phyloP scores from a whole-genome alignment of 768 basidiomycete genomes.

The Termitomyces bulborhizus region DNA sequence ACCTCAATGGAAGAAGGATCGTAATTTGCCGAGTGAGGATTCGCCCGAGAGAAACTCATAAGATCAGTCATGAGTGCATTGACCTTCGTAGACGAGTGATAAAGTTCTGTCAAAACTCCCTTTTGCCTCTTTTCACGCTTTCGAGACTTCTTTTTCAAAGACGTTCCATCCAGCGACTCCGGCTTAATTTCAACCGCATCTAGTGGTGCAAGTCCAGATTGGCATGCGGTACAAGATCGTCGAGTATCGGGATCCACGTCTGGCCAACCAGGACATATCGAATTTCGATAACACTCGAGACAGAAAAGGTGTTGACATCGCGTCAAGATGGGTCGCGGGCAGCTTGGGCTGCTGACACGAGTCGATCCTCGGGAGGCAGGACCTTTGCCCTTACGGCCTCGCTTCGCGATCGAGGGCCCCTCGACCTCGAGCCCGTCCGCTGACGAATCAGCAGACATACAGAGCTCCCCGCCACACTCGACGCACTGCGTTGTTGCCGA shows the following conservation, averaged over 20 bases:
- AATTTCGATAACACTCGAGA: constrained; percentile 72
- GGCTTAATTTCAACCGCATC: constrained; percentile 84
- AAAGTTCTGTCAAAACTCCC: constrained; percentile 45
- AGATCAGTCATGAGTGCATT: constrained; percentile 77
- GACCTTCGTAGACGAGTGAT: constrained; percentile 84
- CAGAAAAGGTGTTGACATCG: constrained; percentile 96
- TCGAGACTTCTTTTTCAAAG: constrained; percentile 52
- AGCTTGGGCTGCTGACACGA: constrained; percentile 65
- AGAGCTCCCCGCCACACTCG: constrained; percentile 80
- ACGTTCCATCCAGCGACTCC: constrained; percentile 38
- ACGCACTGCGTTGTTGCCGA: constrained; percentile 84
- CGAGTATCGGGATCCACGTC: constrained; percentile 50
- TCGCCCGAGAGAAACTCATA: constrained; percentile 70
- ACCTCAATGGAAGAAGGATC: constrained; percentile 69
- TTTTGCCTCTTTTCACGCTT: constrained; percentile 67
- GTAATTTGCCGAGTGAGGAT: constrained; percentile 86
- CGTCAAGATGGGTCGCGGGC: constrained; percentile 68
- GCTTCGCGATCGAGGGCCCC: constrained; percentile 39
- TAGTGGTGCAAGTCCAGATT: constrained; percentile 50
- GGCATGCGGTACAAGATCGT: constrained; percentile 75
- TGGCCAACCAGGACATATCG: constrained; percentile 80
- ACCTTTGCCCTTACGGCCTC: constrained; percentile 44
- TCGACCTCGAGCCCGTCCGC: constrained; percentile 45
- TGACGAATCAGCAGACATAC: constrained; percentile 41
- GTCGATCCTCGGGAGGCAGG: constrained; percentile 61